Conservation (phyloP, 768 basidiomycete genomes). For the Cystoderma amianthinum region DNA sequence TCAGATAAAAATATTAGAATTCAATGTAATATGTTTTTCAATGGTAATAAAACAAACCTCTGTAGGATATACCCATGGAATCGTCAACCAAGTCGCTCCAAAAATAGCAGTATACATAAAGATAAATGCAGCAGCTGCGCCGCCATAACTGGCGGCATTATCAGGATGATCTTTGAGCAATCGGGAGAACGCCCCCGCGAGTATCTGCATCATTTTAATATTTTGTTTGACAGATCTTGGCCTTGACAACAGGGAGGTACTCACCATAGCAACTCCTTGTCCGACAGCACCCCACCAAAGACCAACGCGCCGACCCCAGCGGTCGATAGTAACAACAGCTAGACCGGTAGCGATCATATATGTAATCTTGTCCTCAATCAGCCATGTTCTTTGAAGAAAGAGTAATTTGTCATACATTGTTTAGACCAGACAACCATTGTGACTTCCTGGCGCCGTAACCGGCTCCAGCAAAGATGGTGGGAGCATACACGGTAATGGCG, state of each 20-base stretch:
- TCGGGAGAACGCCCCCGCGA: constrained; percentile 33
- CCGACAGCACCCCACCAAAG: constrained; percentile 39
- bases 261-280: constrained; percentile 24
- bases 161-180: constrained; percentile 33
- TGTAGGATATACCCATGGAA: constrained; percentile 29
- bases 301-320: constrained; percentile 34
- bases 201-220: constrained; percentile 15
- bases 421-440: constrained; percentile 37
- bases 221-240: not conserved
- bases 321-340: constrained; percentile 34
- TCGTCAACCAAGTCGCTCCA: constrained; percentile 40
- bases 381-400: not conserved
- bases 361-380: constrained; percentile 21
- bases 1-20: constrained; percentile 1
- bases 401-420: constrained; percentile 21
- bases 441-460: constrained; percentile 34
- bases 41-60: constrained; percentile 10
- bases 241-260: not conserved
- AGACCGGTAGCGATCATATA: constrained; percentile 33
- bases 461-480: constrained; percentile 35
- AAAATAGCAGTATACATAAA: constrained; percentile 36
- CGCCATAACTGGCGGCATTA: constrained; percentile 29
- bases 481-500: constrained; percentile 38
- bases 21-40: not conserved
- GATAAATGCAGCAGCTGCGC: constrained; percentile 35